Evolutionary conservation across 148 eudicot genomes (phyloP).

Genomic region (Chenopodium berlandieri): DNA sequence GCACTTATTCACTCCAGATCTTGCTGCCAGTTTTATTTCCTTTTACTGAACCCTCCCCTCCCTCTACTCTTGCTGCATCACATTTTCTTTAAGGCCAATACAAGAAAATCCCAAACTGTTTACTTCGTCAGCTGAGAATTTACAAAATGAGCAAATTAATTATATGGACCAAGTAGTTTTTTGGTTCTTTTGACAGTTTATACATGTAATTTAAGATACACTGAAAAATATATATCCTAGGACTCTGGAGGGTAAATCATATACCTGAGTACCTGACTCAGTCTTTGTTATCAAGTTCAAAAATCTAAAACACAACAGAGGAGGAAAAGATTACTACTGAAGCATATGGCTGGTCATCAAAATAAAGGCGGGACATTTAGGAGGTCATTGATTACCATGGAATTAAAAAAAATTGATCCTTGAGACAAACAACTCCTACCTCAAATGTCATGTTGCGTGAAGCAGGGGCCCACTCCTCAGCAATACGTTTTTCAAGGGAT

Average conservation of each 20-base stretch:
- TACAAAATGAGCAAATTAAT: neutral
- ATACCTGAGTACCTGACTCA: no score
- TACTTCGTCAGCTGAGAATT: neutral
- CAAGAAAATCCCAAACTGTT: neutral
- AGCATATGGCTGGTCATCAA: neutral
- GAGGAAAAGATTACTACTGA: neutral
- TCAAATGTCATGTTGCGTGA: conserved; percentile 87
- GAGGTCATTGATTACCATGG: neutral
- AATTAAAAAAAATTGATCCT: neutral
- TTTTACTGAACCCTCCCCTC: neutral
- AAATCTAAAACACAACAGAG: neutral
- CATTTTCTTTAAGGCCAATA: neutral
- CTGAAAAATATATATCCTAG: neutral
- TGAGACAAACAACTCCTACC: conserved; percentile 37
- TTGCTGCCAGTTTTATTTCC: neutral
- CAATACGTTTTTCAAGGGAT: conserved; percentile 64
- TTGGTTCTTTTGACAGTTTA: neutral
- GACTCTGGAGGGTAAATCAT: neutral
- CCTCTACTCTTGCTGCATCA: neutral
- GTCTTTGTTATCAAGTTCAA: neutral
- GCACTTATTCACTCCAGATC: neutral
- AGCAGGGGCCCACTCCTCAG: conserved; percentile 94
- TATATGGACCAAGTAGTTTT: no score
- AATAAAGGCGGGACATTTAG: neutral
- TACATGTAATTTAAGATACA: neutral